Percentiles rank a stretch among this genome's conserved stretches.
Conservation (phyloP, 169 alveolate genomes). For the Plasmodium inui region DNA sequence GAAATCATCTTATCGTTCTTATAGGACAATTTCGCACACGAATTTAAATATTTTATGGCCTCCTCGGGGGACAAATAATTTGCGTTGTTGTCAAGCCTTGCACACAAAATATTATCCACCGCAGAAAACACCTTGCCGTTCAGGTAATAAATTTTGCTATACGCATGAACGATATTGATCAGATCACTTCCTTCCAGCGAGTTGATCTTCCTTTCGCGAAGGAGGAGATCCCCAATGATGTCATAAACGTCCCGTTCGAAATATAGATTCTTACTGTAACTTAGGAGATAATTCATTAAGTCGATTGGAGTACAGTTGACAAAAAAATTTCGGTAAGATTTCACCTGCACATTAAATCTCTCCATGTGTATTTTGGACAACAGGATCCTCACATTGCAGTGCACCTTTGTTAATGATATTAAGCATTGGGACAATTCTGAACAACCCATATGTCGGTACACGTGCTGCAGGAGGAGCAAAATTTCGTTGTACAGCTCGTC, state of each 20-base stretch:
- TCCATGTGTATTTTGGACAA: slow-evolving; percentile 27
- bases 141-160: slow-evolving; percentile 64
- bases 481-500: slow-evolving; percentile 68
- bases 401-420: slow-evolving; percentile 40
- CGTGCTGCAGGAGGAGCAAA: slow-evolving; percentile 45
- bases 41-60: slow-evolving; percentile 61
- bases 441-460: slow-evolving; percentile 37
- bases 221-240: slow-evolving; percentile 11
- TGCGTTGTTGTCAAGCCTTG: slow-evolving; percentile 21
- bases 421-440: slow-evolving; percentile 43
- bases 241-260: slow-evolving; percentile 38
- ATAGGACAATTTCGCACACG: slow-evolving; percentile 48
- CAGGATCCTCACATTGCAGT: slow-evolving; percentile 44
- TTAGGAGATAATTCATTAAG: slow-evolving; percentile 45
- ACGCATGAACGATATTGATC: slow-evolving; percentile 65
- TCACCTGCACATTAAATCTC: slow-evolving; percentile 4
- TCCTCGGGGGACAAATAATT: slow-evolving; percentile 35
- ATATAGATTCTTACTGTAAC: slow-evolving; percentile 42
- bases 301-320: slow-evolving; percentile 12
- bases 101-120: slow-evolving; percentile 29
- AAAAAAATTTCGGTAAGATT: slow-evolving; percentile 1
- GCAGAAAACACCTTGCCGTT: slow-evolving; percentile 25
- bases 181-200: slow-evolving; percentile 30
- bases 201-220: slow-evolving; percentile 8
- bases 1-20: slow-evolving; percentile 52